Evolutionary conservation across 2,329 filamentous ascomycete genomes (phyloP).

Genomic region (Neopestalotiopsis sp.): DNA sequence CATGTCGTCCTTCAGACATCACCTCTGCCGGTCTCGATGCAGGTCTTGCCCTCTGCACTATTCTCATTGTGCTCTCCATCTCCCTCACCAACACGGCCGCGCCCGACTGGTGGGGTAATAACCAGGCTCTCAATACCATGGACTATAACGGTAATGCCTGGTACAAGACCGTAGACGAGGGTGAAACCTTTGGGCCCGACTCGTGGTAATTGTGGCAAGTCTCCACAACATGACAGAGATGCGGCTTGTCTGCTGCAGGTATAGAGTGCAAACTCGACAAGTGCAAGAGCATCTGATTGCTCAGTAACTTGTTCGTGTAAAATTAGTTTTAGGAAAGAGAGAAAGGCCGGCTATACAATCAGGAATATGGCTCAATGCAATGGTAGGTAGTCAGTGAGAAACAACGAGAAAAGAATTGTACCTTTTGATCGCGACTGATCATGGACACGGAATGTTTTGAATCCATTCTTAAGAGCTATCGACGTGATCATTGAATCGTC

Average conservation of each 20-base stretch:
- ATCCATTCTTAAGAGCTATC: too few relatives aligned
- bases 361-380: too few relatives aligned
- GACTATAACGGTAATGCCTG: conserved; percentile 43
- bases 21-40: conserved; percentile 58
- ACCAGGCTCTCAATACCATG: conserved; percentile 42
- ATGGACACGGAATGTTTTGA: too few relatives aligned
- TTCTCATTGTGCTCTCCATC: conserved; percentile 58
- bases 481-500: too few relatives aligned
- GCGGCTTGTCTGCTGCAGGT: not conserved
- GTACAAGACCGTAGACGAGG: conserved; percentile 37
- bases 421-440: too few relatives aligned
- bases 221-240: not conserved
- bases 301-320: too few relatives aligned
- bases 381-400: too few relatives aligned
- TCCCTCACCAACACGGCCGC: conserved; percentile 37
- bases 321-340: too few relatives aligned
- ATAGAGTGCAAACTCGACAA: too few relatives aligned
- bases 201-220: conserved; percentile 27
- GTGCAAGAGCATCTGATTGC: too few relatives aligned
- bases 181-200: conserved; percentile 48
- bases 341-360: too few relatives aligned
- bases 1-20: conserved; percentile 49
- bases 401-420: too few relatives aligned
- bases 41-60: conserved; percentile 52
- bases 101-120: conserved; percentile 53